Percentiles rank a stretch among this genome's conserved stretches.
These are phyloP conservation scores for Synchytrium microbalum DNA, from an alignment of 371 early-diverging fungal genomes.

Conservation along the genomic window DNA sequence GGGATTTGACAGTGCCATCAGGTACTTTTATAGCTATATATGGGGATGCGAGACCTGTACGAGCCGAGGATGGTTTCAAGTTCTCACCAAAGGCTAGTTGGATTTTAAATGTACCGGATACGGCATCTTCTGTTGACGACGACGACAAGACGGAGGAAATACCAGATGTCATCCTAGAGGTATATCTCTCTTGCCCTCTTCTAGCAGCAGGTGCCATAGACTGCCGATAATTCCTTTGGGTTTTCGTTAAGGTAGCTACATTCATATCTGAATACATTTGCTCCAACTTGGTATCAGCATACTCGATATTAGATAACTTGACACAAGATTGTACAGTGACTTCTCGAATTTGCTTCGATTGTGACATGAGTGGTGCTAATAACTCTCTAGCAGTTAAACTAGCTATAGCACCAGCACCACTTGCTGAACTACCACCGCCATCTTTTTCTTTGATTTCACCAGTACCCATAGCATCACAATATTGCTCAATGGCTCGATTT, in stretches of 20 bases:
- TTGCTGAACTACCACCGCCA: too few species aligned
- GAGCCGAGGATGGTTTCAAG: constrained; percentile 34
- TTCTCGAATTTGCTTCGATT: too few species aligned
- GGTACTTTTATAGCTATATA: constrained; percentile 35
- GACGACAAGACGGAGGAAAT: too few species aligned
- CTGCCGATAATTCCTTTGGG: constrained; percentile 23
- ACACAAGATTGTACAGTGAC: constrained; percentile 31
- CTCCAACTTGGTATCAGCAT: constrained; percentile 31
- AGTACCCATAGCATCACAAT: constrained; percentile 37
- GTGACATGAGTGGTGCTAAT: too few species aligned
- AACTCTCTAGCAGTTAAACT: too few species aligned
- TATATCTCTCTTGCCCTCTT: too few species aligned
- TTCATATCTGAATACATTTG: constrained; percentile 39
- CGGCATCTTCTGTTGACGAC: constrained; percentile 16
- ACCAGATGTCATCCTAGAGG: too few species aligned
- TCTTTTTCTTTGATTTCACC: constrained; percentile 25
- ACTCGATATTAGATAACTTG: constrained; percentile 39
- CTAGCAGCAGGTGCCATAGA: constrained; percentile 13
- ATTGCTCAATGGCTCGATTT: constrained; percentile 37
- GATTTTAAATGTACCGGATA: constrained; percentile 35
- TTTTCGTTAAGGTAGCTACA: constrained; percentile 25
- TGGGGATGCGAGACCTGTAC: constrained; percentile 35
- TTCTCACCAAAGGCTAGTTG: constrained; percentile 37
- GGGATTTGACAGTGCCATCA: constrained; percentile 36
- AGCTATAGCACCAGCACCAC: too few species aligned